Conservation (phyloP, 2,329 filamentous ascomycete species). For the Alternaria viburni region DNA sequence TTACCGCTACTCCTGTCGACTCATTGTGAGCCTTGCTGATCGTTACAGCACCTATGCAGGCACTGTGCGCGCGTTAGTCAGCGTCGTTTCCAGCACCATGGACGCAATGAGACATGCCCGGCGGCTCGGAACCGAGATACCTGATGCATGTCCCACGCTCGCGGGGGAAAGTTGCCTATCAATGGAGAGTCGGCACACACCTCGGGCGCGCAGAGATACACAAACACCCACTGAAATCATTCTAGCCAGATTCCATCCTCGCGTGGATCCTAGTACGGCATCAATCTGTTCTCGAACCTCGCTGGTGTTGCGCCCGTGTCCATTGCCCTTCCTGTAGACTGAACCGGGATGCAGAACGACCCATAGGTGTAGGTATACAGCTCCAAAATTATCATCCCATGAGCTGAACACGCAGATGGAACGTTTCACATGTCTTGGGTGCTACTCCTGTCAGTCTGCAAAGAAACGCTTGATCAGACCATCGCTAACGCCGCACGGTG, state of each 20-base stretch:
- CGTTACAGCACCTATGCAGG: slow-evolving; percentile 10
- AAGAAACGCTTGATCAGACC: background rate
- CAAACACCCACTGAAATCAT: background rate
- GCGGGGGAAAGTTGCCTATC: background rate
- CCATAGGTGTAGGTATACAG: background rate
- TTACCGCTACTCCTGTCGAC: slow-evolving; percentile 21
- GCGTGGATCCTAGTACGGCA: background rate
- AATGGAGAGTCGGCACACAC: background rate
- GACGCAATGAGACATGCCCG: slow-evolving; percentile 24
- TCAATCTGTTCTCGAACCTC: background rate
- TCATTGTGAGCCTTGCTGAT: slow-evolving; percentile 11
- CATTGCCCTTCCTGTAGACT: background rate
- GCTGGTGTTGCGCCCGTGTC: background rate
- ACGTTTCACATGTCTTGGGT: background rate
- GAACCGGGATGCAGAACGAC: background rate
- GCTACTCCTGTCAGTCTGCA: background rate
- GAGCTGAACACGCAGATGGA: background rate
- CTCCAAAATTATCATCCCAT: background rate
- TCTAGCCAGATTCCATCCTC: background rate
- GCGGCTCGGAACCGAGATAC: background rate
- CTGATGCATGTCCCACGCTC: background rate
- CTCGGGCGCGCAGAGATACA: background rate
- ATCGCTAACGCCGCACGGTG: background rate
- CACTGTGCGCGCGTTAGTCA: background rate
- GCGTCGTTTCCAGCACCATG: slow-evolving; percentile 12